A percentile compares a stretch with the other conserved stretches of the same genome.
phyloP scores from a whole-genome alignment of 164 flowering plant genomes.

The Akebia trifoliata region DNA sequence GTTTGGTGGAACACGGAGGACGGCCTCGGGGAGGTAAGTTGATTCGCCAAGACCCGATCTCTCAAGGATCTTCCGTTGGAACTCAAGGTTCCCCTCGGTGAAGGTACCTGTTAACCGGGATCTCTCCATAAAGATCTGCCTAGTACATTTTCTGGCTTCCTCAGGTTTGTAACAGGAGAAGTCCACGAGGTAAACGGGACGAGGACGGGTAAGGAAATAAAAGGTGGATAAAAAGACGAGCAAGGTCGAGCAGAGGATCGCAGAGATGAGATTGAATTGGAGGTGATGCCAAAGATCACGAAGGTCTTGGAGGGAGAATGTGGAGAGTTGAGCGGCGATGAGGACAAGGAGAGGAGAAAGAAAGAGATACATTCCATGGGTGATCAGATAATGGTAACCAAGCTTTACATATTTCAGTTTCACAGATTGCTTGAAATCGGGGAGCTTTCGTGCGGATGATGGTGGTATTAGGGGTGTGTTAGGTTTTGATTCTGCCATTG shows the following conservation, averaged over 20 bases:
- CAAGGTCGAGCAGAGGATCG: conserved; percentile 47
- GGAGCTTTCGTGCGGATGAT: conserved; percentile 35
- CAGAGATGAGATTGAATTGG: conserved; percentile 53
- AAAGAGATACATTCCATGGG: conserved; percentile 62
- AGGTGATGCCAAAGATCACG: conserved; percentile 58
- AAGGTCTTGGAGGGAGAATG: conserved; percentile 57
- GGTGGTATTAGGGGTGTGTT: conserved; percentile 33
- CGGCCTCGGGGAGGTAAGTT: conserved; percentile 70
- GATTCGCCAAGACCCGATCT: conserved; percentile 75
- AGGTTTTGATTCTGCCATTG: conserved; percentile 41
- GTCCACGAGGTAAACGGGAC: conserved; percentile 70
- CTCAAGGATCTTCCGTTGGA: conserved; percentile 65
- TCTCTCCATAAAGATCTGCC: conserved; percentile 61
- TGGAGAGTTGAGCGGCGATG: conserved; percentile 49
- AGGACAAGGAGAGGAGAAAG: conserved; percentile 44
- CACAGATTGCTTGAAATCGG: conserved; percentile 56
- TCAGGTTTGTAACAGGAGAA: conserved; percentile 77
- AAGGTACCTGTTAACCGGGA: conserved; percentile 42
- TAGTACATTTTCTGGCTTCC: conserved; percentile 59
- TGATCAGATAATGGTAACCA: conserved; percentile 61
- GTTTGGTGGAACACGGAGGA: conserved; percentile 67
- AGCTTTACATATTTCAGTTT: conserved; percentile 66
- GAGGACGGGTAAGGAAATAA: conserved; percentile 71
- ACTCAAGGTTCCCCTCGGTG: conserved; percentile 49
- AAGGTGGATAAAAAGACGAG: conserved; percentile 63